These are phyloP conservation scores for Diutina siamensis DNA, from an alignment of 1,139 yeast genomes.

Conservation along the genomic window DNA sequence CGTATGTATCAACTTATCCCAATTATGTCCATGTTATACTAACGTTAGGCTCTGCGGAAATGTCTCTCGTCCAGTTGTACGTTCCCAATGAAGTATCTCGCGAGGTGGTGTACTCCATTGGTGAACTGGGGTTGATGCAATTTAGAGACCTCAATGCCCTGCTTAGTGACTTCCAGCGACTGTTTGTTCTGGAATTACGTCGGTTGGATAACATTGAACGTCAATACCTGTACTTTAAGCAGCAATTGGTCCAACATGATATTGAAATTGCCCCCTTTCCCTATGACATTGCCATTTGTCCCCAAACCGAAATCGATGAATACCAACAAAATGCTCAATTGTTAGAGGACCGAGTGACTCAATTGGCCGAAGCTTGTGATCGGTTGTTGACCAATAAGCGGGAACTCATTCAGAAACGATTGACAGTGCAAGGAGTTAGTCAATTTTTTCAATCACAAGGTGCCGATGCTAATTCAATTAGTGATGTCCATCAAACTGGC, in stretches of 20 bases:
- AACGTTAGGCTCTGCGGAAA: slow-evolving; percentile 54
- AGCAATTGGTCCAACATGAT: background rate
- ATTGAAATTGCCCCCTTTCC: background rate
- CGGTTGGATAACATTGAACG: slow-evolving; percentile 59
- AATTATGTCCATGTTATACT: background rate
- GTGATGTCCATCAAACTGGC: slow-evolving; percentile 11
- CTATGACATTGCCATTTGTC: background rate
- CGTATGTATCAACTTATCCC: slow-evolving; percentile 25
- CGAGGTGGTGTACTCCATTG: slow-evolving; percentile 53
- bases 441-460: slow-evolving; percentile 41
- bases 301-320: slow-evolving; percentile 50
- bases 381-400: slow-evolving; percentile 24
- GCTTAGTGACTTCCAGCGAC: slow-evolving; percentile 60
- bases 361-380: slow-evolving; percentile 27
- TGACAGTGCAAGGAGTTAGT: slow-evolving; percentile 49
- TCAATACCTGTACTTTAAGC: slow-evolving; percentile 40
- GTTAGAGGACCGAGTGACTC: slow-evolving; percentile 44
- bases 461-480: slow-evolving; percentile 11
- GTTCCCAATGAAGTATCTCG: slow-evolving; percentile 63
- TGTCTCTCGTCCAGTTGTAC: slow-evolving; percentile 65
- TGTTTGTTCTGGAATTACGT: slow-evolving; percentile 59
- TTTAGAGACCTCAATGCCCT: slow-evolving; percentile 60
- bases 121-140: slow-evolving; percentile 53
- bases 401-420: slow-evolving; percentile 26
- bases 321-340: slow-evolving; percentile 53